These are phyloP conservation scores for Sanghuangporus baumii DNA, from an alignment of 1,284 basidiomycete genomes.

Conservation along the genomic window DNA sequence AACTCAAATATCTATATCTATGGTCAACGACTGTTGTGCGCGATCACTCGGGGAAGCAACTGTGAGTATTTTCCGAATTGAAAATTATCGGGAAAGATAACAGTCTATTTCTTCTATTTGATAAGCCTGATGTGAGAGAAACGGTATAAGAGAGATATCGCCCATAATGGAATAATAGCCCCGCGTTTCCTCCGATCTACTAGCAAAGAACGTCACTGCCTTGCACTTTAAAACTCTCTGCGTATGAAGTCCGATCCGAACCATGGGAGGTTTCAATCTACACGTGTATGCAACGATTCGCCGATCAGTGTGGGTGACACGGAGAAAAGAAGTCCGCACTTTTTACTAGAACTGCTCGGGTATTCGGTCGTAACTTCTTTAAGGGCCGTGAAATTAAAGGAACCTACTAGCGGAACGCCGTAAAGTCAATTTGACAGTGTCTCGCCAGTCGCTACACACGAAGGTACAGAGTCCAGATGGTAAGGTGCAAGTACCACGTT, in stretches of 20 bases:
- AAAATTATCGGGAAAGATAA: too few species aligned
- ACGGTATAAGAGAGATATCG: too few species aligned
- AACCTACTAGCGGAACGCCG: not conserved
- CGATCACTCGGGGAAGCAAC: too few species aligned
- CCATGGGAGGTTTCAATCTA: not conserved
- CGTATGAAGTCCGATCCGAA: not conserved
- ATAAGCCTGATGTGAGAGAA: too few species aligned
- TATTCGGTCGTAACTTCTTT: not conserved
- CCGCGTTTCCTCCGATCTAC: not conserved
- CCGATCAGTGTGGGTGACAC: not conserved
- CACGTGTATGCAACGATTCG: not conserved
- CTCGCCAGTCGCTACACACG: not conserved
- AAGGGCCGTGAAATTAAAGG: not conserved
- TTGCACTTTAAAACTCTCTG: slow-evolving; percentile 1
- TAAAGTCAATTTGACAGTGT: not conserved
- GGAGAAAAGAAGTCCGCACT: not conserved
- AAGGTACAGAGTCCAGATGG: not conserved
- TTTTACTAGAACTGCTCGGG: not conserved
- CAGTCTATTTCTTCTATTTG: too few species aligned
- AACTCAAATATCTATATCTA: not conserved
- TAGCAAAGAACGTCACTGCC: not conserved
- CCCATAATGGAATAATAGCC: too few species aligned
- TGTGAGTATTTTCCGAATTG: too few species aligned
- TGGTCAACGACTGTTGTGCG: not conserved
- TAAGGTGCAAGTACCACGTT: not conserved